Evolutionary conservation across 2,329 filamentous ascomycete genomes (phyloP).

Genomic region (Botryotinia narcissicola): DNA sequence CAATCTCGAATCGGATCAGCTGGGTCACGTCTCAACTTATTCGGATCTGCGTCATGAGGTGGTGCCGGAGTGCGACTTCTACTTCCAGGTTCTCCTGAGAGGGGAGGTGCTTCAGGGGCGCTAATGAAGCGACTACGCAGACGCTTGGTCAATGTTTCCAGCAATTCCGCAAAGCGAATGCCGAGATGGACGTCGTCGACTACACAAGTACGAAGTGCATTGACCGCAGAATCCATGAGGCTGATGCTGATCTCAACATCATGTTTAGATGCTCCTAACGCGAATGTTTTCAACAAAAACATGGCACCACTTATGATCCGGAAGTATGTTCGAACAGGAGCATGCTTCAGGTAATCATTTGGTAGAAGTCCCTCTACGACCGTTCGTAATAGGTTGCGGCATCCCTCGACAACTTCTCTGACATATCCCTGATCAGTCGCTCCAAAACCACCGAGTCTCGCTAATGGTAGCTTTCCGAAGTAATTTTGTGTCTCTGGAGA

Average conservation of each 20-base stretch:
- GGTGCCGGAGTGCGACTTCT: conserved; percentile 35
- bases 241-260: conserved; percentile 74
- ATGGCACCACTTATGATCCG: conserved; percentile 82
- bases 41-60: conserved; percentile 37
- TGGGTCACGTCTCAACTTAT: conserved; percentile 33
- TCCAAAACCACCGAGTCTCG: conserved; percentile 62
- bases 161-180: conserved; percentile 78
- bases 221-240: conserved; percentile 71
- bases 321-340: conserved; percentile 81
- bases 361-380: conserved; percentile 76
- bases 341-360: conserved; percentile 74
- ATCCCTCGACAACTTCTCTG: conserved; percentile 73
- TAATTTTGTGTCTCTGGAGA: conserved; percentile 65
- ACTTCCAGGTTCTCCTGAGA: conserved; percentile 28
- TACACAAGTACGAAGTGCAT: conserved; percentile 72
- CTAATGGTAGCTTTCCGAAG: conserved; percentile 62
- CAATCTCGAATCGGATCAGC: conserved; percentile 34
- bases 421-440: conserved; percentile 70
- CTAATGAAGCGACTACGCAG: conserved; percentile 73
- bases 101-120: conserved; percentile 49
- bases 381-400: conserved; percentile 70
- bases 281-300: conserved; percentile 82
- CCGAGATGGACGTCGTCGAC: conserved; percentile 84
- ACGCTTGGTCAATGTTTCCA: conserved; percentile 74
- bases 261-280: conserved; percentile 73